Evolutionary conservation across 371 early-diverging fungal species (phyloP).

Genomic region (Conidiobolus incongruus): DNA sequence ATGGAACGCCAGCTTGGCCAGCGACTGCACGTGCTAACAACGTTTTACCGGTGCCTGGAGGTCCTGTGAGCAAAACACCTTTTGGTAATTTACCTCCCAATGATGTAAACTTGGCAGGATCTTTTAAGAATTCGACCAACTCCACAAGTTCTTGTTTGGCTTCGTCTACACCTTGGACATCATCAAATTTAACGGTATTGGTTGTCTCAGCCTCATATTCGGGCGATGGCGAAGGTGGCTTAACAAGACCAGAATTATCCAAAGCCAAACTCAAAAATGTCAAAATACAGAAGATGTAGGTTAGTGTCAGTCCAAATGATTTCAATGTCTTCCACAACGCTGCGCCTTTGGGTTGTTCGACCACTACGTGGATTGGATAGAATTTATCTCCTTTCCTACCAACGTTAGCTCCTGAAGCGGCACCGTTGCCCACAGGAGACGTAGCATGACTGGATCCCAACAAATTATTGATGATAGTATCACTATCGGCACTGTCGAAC

Average conservation of each 20-base stretch:
- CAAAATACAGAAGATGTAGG: conserved; percentile 54
- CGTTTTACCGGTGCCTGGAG: conserved; percentile 98
- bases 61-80: conserved; percentile 94
- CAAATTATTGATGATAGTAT: no score
- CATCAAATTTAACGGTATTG: conserved; percentile 54
- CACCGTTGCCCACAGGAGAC: conserved; percentile 5
- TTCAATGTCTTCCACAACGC: conserved; percentile 44
- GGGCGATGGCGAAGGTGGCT: conserved; percentile 23
- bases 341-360: conserved; percentile 32
- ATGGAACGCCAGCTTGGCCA: conserved; percentile 87
- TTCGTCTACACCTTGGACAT: conserved; percentile 95
- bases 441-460: conserved; percentile 8
- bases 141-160: conserved; percentile 92
- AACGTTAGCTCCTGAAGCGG: conserved; percentile 6
- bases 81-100: conserved; percentile 91
- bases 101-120: conserved; percentile 73
- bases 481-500: conserved; percentile 10
- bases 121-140: conserved; percentile 80
- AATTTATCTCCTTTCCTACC: conserved; percentile 16
- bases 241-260: conserved; percentile 50
- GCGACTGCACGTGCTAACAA: conserved; percentile 73
- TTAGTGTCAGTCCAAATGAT: conserved; percentile 46
- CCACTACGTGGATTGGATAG: conserved; percentile 32
- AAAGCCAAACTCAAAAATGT: conserved; percentile 45
- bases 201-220: conserved; percentile 48